phyloP scores from a whole-genome alignment of 164 flowering plant genomes.

The Tetracentron sinense region DNA sequence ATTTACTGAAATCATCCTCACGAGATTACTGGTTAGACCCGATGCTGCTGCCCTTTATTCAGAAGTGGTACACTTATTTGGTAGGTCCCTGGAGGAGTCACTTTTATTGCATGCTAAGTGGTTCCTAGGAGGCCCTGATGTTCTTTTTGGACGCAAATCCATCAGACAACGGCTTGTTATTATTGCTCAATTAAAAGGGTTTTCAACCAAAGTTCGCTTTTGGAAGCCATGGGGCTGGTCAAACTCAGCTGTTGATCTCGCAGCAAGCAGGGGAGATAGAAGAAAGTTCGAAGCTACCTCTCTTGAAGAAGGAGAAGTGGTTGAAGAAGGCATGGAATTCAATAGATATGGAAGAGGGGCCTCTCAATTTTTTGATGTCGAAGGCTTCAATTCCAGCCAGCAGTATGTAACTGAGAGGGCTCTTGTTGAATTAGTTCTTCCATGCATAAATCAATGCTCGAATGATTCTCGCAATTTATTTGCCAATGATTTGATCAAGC shows the following conservation, averaged over 20 bases:
- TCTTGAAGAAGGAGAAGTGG: conserved; percentile 93
- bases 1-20: conserved; percentile 69
- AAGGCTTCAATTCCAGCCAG: conserved; percentile 34
- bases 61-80: conserved; percentile 83
- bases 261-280: conserved; percentile 38
- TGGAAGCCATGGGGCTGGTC: conserved; percentile 98
- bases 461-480: conserved; percentile 72
- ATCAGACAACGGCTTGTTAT: conserved; percentile 68
- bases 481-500: conserved; percentile 92
- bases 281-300: conserved; percentile 50
- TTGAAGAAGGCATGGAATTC: conserved; percentile 58
- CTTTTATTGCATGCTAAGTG: conserved; percentile 80
- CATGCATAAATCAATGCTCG: conserved; percentile 89
- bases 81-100: conserved; percentile 81
- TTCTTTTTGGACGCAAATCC: conserved; percentile 83
- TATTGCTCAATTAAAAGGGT: conserved; percentile 64
- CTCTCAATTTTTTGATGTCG: conserved; percentile 32
- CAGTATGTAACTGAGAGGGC: conserved; percentile 78
- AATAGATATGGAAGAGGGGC: conserved; percentile 41
- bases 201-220: conserved; percentile 62
- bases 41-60: conserved; percentile 94
- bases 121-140: conserved; percentile 83
- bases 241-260: conserved; percentile 24
- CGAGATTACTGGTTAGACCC: conserved; percentile 90
- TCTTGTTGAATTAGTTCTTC: conserved; percentile 72